Evolutionary conservation across 441 rosid genomes (phyloP), one percentile per base, ranked within the genome.

Genomic region (Breynia disticha): DNA sequence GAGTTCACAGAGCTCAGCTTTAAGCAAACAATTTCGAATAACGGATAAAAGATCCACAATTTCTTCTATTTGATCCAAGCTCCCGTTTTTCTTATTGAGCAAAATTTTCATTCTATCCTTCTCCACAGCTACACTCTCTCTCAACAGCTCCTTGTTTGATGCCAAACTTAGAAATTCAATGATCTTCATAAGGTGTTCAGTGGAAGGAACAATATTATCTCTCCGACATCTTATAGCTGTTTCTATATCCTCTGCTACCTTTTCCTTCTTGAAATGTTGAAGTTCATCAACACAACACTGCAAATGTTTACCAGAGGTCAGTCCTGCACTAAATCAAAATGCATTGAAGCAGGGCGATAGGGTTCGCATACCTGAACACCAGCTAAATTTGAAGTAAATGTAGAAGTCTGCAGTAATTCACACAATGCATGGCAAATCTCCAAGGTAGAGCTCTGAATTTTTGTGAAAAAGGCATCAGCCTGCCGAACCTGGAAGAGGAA

Each of bases 91-190:
- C 54, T 69, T 72, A 50, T 56, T 62, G 59, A 50, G 52, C 56
- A 75, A 72, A 20, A 70, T 70, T 47, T 67, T 61, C 56, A 72
- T 60, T 71, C 86, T 83, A 78, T 83, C 90, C 71, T 83, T 84
- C 71, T 87, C 95, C 54, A 87, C 76, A 21, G 96, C 86, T 37
- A 90, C 41, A 71, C 81, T 87, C 68, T 90, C 96, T 69, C 75
- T 87, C 18, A 84, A 72, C 59, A 90, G 67, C 55, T 81, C 97
- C 49, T 69, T 78, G 52, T 70, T 79, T 17, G 95, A 70, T 61
- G 64, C 67, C 75, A 90, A 70, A 66, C 77, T 65, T 43, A 83
- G 73, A 37, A 75, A 66, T 50, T 81, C 86, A 46, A 80, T 72
- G 32, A 90, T 66, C 60, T 79, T 72, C 10, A 66, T 55, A 60